Evolutionary conservation across 2,329 filamentous ascomycete genomes (phyloP), one percentile per base, ranked within the genome.

Genomic region (Xylaria sp.): DNA sequence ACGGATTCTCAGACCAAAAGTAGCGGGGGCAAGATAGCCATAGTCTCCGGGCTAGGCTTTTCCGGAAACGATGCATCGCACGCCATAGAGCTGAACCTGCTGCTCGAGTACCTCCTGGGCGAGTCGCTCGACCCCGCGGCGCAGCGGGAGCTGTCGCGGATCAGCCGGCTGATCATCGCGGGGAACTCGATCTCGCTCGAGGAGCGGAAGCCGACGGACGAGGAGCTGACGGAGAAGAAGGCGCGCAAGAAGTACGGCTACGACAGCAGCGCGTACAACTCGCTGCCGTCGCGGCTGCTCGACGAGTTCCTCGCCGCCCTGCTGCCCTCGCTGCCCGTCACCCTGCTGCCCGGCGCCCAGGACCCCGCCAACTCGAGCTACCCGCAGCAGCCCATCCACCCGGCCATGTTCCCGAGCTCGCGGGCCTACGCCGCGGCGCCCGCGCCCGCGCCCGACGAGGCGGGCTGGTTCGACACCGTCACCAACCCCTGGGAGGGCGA

Each of bases 401-500:
- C 90, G 4, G 93, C 94, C 56, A 91, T 99, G 84, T 94, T 99
- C 64, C 89, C 91, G 0, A 80, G 82, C 7, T 79, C 91, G 17
- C 82, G 92, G 59, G 76, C 82, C 7, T 99, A 91, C 68, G 81
- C 81, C 29, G 74, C 79, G 9, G 72, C 74, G 13, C 79, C 79
- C 9, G 72, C 74, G 13, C 79, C 79, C 43, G 62, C 67, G n/a
- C 54, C 63, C 2, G 43, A 64, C 16, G 77, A 84, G 44, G 75
- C 83, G 0, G 86, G 88, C 18, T 96, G 92, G 88, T 86, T 99
- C 48, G 91, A 97, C 71, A 81, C 83, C 5, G 90, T 92, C 43
- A 97, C 94, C 4, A 99, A 99, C 66, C 94, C 94, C 0, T 96
- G 90, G 87, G 89, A 95, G 65, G 91, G 87, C 19, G 91, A 96